These are phyloP conservation scores for Leccinum pallidistipes DNA, from an alignment of 1,284 basidiomycete genomes.

Conservation along the genomic window DNA sequence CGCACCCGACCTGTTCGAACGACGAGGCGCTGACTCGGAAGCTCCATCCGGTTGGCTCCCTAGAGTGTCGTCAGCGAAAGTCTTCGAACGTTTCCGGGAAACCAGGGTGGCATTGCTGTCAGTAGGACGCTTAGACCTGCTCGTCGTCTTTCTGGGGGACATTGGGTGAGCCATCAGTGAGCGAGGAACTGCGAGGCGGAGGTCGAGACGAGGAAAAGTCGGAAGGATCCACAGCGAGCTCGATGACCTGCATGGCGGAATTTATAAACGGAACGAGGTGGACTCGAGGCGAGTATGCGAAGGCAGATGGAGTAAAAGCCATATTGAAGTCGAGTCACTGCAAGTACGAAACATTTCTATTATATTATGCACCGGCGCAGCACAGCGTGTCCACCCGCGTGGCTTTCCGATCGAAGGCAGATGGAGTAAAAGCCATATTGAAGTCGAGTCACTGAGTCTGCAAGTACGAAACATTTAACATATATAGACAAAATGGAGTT, in stretches of 20 bases:
- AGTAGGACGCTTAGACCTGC: not conserved
- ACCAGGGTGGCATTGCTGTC: not conserved
- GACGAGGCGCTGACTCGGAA: not conserved
- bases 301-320: not conserved
- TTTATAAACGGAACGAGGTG: not conserved
- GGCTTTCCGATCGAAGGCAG: not conserved
- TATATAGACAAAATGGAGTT: no score
- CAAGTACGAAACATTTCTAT: not conserved
- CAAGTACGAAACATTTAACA: no score
- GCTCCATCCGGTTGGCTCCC: not conserved
- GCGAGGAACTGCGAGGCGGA: no score
- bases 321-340: no score
- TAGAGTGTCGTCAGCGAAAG: not conserved
- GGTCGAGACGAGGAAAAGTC: not conserved
- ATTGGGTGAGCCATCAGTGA: not conserved
- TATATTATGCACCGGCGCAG: no score
- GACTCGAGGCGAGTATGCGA: not conserved
- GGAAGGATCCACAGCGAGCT: not conserved
- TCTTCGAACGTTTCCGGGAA: not conserved
- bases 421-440: not conserved
- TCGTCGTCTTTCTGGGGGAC: not conserved
- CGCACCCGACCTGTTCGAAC: not conserved
- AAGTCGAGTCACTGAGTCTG: no score
- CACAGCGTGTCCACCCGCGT: no score
- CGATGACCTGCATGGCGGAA: not conserved